Base-by-base conservation (phyloP, 139 green algal species). In the Tetradesmus lagerheimii region DNA sequence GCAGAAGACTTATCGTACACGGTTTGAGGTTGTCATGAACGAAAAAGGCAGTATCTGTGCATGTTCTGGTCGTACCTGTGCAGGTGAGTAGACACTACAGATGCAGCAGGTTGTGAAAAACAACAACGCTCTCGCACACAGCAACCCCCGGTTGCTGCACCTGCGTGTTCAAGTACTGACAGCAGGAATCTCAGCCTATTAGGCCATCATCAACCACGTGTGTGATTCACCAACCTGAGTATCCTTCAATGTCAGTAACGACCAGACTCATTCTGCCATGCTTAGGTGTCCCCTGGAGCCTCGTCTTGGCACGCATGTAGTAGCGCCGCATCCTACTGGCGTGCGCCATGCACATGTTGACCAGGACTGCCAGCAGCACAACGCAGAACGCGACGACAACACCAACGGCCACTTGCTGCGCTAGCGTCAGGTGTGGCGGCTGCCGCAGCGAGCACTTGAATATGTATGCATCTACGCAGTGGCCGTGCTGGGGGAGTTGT, bases 211-310 rank as follows among this genome's bases (percentile, higher is more conserved):
- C n/a, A n/a, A n/a, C n/a, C n/a, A n/a, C n/a, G n/a, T n/a, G n/a
- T n/a, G n/a, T n/a, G n/a, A n/a, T n/a, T n/a, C n/a, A n/a, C 77
- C 4, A 71, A 94, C 92, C 92, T 35, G 89, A 93, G 89, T 95
- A 95, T 0, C 91, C 91, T 80, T 95, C 91, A 39, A 95, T 95
- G 85, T 95, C 93, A 1, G 93, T 95, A 12, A 89, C 87, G 15
- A 95, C 91, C 6, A 95, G 67, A 23, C 86, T 86, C 37, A 95
- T 87, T 37, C 71, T 57, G 18, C 93, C 91, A 1, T 75, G 47
- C 39, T 85, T 89, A 0, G 93, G 93, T 80, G 91, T 87, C 4
- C 93, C 91, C 39, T 90, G 39, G 29, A 93, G 64, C 1, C 90
- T 88, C 84, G 92, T 94, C 31, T 29, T 37, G 34, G 75, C 45